Evolutionary conservation across 148 eudicot genomes (phyloP).

Genomic region (Nyssa sinensis): DNA sequence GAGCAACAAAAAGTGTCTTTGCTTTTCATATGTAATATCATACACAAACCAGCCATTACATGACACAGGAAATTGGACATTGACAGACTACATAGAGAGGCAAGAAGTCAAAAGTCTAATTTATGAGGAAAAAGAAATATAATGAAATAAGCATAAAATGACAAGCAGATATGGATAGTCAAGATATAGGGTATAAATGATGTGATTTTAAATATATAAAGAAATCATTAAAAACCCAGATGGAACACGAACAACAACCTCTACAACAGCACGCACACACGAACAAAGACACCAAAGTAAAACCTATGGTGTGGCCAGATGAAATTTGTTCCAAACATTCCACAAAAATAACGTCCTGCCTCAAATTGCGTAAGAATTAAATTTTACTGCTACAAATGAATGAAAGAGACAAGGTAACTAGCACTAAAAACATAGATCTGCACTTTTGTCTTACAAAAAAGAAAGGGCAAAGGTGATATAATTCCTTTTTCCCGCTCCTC

Average conservation of each 20-base stretch:
- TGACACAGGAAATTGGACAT: background rate
- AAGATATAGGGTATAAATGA: background rate
- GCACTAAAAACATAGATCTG: background rate
- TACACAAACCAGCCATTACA: background rate
- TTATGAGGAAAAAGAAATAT: background rate
- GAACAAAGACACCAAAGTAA: background rate
- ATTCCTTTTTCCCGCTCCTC: background rate
- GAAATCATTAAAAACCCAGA: background rate
- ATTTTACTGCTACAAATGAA: background rate
- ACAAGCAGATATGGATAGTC: background rate
- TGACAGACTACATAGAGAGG: background rate
- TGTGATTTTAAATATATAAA: background rate
- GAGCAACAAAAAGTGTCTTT: background rate
- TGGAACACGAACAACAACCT: background rate
- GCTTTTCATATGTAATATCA: background rate
- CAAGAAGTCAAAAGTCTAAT: background rate
- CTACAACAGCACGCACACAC: background rate
- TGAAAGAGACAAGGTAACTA: background rate
- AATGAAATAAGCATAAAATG: background rate
- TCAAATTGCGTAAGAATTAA: background rate
- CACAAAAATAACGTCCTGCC: background rate
- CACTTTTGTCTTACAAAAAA: background rate
- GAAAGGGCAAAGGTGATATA: no score
- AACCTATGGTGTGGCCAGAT: background rate
- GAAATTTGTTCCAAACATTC: background rate